These are phyloP conservation scores for Teunomyces aglyptinius DNA, from an alignment of 805 yeast species.

Conservation along the genomic window DNA sequence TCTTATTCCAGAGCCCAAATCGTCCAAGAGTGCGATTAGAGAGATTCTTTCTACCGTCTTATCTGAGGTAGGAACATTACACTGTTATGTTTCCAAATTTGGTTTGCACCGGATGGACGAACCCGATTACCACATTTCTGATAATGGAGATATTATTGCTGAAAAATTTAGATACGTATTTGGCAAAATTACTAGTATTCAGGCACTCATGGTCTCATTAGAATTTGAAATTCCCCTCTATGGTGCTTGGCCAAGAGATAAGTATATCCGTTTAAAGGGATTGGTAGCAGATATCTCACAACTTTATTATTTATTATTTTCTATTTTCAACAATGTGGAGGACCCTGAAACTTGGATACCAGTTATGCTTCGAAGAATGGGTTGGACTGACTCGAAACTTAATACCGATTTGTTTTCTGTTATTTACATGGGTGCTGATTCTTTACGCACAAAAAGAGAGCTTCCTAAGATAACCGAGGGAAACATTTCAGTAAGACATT, in stretches of 20 bases:
- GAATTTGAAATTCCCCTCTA: slow-evolving; percentile 28
- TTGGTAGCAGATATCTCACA: slow-evolving; percentile 24
- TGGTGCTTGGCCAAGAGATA: slow-evolving; percentile 32
- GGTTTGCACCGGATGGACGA: slow-evolving; percentile 21
- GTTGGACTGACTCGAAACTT: slow-evolving; percentile 28
- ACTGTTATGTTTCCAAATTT: slow-evolving; percentile 27
- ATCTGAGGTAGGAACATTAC: slow-evolving; percentile 26
- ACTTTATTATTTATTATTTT: slow-evolving; percentile 23
- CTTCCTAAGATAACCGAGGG: slow-evolving; percentile 34
- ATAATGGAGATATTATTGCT: slow-evolving; percentile 21
- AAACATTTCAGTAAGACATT: slow-evolving; percentile 28
- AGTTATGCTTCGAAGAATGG: slow-evolving; percentile 24
- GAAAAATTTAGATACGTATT: slow-evolving; percentile 20
- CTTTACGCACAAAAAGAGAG: slow-evolving; percentile 21
- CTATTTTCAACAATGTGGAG: slow-evolving; percentile 24
- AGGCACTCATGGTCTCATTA: slow-evolving; percentile 22
- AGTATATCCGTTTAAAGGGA: slow-evolving; percentile 21
- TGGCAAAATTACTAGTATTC: slow-evolving; percentile 19
- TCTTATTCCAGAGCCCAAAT: slow-evolving; percentile 28
- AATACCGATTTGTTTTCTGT: slow-evolving; percentile 29
- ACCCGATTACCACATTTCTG: slow-evolving; percentile 16
- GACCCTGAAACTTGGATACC: slow-evolving; percentile 28
- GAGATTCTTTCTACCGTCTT: slow-evolving; percentile 20
- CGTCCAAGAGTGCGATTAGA: slow-evolving; percentile 27
- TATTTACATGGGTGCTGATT: slow-evolving; percentile 29